A percentile compares a stretch with the other conserved stretches of the same genome.
Conservation (phyloP, 2,329 filamentous ascomycete species). For the Aspergillus pseudoglaucus region DNA sequence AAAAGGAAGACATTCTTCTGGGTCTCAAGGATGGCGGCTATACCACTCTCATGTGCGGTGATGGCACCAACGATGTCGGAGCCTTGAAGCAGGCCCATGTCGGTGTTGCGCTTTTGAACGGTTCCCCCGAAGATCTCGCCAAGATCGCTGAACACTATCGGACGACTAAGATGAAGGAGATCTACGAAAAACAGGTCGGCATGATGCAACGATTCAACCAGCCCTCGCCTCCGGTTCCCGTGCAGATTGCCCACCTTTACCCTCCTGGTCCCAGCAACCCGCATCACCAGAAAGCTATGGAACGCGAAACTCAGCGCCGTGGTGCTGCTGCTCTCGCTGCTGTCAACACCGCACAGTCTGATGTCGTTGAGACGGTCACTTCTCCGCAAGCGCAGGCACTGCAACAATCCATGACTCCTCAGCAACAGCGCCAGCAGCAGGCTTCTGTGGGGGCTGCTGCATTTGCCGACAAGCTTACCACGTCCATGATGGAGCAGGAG, state of each 20-base stretch:
- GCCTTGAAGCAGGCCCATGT: conserved; percentile 97
- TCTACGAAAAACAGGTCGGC: conserved; percentile 91
- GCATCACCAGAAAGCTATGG: conserved; percentile 87
- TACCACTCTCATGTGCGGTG: conserved; percentile 96
- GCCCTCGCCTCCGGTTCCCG: conserved; percentile 82
- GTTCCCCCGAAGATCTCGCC: conserved; percentile 80
- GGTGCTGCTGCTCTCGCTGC: conserved; percentile 53
- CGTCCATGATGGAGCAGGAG: conserved; percentile 83
- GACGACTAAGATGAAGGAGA: conserved; percentile 95
- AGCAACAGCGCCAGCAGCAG: conserved; percentile 48
- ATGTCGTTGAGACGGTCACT: conserved; percentile 57
- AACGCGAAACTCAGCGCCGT: conserved; percentile 77
- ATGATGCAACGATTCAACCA: conserved; percentile 96
- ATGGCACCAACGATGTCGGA: conserved; percentile 96
- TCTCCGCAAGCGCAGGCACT: conserved; percentile 59
- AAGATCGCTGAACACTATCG: conserved; percentile 90
- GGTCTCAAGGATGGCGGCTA: conserved; percentile 95
- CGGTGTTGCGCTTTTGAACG: conserved; percentile 91
- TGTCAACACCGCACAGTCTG: conserved; percentile 44
- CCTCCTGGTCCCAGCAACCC: conserved; percentile 86
- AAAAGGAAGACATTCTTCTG: conserved; percentile 97
- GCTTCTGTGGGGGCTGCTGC: conserved; percentile 65
- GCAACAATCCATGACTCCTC: conserved; percentile 46
- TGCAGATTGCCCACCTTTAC: conserved; percentile 87
- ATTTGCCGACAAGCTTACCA: conserved; percentile 79